phyloP scores from a whole-genome alignment of 2,329 filamentous ascomycete species.

The Karstenula rhodostoma region DNA sequence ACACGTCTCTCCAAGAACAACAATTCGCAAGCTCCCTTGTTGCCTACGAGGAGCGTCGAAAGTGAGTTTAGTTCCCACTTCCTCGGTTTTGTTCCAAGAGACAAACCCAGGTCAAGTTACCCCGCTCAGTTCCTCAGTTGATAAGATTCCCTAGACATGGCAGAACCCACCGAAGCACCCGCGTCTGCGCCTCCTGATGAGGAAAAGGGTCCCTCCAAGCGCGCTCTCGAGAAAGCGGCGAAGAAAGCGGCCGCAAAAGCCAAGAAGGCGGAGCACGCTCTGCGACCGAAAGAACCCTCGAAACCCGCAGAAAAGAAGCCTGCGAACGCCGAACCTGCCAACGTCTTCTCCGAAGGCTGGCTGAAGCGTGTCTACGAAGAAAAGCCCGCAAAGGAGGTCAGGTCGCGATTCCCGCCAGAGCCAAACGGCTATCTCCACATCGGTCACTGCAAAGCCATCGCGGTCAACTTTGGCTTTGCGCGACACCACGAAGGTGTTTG shows the following conservation, averaged over 20 bases:
- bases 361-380: constrained; percentile 60
- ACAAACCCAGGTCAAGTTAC: neutral
- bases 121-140: constrained; percentile 1
- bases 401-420: constrained; percentile 61
- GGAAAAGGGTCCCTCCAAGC: constrained; percentile 55
- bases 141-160: constrained; percentile 11
- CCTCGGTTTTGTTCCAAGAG: neutral
- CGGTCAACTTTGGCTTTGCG: constrained; percentile 96
- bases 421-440: constrained; percentile 95
- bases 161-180: constrained; percentile 32
- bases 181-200: constrained; percentile 29
- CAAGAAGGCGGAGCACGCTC: constrained; percentile 54
- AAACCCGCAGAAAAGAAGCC: constrained; percentile 36
- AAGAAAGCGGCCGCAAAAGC: constrained; percentile 58
- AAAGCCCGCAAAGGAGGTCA: constrained; percentile 56
- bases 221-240: constrained; percentile 58
- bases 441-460: constrained; percentile 94
- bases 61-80: neutral
- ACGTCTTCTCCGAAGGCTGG: constrained; percentile 60
- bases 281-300: constrained; percentile 49
- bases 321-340: constrained; percentile 40
- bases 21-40: neutral
- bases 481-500: constrained; percentile 80
- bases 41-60: neutral
- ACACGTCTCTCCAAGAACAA: constrained; percentile 9